Evolutionary conservation across 176 grass and related monocot genomes (phyloP), one percentile per base, ranked within the genome.

Genomic region (Echinochloa phyllopogon): DNA sequence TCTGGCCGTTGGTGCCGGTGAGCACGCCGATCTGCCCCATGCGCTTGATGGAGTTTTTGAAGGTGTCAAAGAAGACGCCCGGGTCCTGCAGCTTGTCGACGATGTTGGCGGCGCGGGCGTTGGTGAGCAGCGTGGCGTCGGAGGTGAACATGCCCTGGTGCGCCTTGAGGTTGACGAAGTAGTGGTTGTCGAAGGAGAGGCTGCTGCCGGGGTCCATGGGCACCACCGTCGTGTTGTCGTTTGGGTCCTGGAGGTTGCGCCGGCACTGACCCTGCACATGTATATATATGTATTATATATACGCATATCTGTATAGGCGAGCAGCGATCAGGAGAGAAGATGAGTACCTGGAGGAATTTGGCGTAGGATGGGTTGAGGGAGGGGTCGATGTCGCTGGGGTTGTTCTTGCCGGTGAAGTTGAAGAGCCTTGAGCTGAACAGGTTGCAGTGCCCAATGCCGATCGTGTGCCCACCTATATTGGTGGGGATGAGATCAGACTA

Each of bases 21-120:
- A 91, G 79, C 41, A 91, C 86, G 24, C 45, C 86, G 17, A 91
- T 86, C 67, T 85, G 85, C 2, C 88, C 85, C 88, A 94, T 94
- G 81, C 81, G 87, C 41, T 61, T 83, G 75, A 94, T 94, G 16
- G 88, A 86, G 27, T 65, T 48, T 17, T 68, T 80, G 76, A 94
- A 94, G 65, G 10, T 63, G 64, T 55, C 75, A 66, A 84, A 86
- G 69, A 88, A 78, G 73, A 74, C 48, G 64, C 20, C 64, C 3
- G 73, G 37, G 44, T 78, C 11, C 20, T 63, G 72, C 62, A 87
- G 73, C 59, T 83, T 74, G 73, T 82, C 59, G 48, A 90, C 85
- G 17, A 74, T 23, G 53, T 16, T 27, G 38, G 82, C 77, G 38
- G 88, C 53, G 18, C 80, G 78, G 20, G 2, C 27, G 75, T 86